Conservation (phyloP, 768 basidiomycete species). For the Suillus cothurnatus region DNA sequence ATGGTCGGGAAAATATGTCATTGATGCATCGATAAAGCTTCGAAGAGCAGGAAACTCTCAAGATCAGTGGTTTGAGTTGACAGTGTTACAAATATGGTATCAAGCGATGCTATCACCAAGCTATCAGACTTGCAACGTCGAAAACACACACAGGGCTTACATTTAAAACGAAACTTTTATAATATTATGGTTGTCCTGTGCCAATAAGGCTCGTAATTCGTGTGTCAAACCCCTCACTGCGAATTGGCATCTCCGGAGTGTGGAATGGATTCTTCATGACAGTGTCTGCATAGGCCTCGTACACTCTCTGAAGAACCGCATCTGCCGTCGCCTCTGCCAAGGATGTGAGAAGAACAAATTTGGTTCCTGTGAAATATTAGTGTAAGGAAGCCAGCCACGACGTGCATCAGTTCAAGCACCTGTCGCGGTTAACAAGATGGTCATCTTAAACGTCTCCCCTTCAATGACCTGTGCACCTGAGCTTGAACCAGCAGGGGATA, state of each 20-base stretch:
- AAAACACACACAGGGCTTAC: not conserved
- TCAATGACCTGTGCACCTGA: constrained; percentile 96
- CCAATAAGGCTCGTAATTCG: constrained; percentile 66
- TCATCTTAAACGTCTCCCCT: constrained; percentile 94
- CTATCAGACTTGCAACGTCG: not conserved
- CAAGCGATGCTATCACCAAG: not conserved
- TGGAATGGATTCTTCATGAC: constrained; percentile 99
- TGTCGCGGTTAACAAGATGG: constrained; percentile 85
- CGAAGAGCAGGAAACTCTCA: not conserved
- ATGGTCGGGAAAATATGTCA: not conserved
- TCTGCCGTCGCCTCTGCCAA: constrained; percentile 72
- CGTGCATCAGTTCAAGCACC: constrained; percentile 48
- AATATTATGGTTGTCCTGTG: constrained; percentile 28
- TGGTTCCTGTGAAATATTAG: constrained; percentile 65
- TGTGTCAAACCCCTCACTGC: constrained; percentile 85
- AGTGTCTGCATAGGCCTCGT: constrained; percentile 91
- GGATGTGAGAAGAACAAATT: constrained; percentile 92
- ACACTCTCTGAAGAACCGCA: constrained; percentile 76
- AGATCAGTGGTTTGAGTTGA: not conserved
- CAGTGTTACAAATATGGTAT: constrained; percentile 11
- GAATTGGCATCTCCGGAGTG: constrained; percentile 98
- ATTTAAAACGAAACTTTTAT: not conserved
- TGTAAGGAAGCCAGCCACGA: not conserved
- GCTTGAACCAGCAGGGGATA: constrained; percentile 80
- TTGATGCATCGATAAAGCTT: constrained; percentile 20